Base-by-base conservation (phyloP, 139 green algal genomes). In the Chlamydomonas asymmetrica region DNA sequence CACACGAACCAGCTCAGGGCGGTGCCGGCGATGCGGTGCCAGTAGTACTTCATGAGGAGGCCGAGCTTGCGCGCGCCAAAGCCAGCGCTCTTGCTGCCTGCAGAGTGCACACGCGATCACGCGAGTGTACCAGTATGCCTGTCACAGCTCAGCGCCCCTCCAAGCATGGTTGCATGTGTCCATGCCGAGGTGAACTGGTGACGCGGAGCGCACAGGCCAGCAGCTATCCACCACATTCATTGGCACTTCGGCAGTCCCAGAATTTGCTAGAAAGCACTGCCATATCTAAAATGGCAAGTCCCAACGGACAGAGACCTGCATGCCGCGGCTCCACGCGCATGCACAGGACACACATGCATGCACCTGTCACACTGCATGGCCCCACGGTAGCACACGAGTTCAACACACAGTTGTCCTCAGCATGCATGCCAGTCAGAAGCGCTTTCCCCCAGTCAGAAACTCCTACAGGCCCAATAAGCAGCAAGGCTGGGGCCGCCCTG, bases 1-100 rank as follows among this genome's bases (percentile, higher is more conserved):
- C 63, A 77, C 13, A 79, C 75, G 35, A 88, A 52, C 85, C 85
- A 91, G 59, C 38, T 72, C 22, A 78, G 54, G 43, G 70, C 35
- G 29, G 70, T 76, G 31, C 70, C 70, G 57, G 68, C 48, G 56
- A 68, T 76, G 57, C 70, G 70, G 59, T 76, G 70, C 70, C 70
- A 76, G 70, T 68, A 76, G 70, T 76, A 76, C 37, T 76, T 66
- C 70, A 76, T 68, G 22, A 76, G 34, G 57, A 76, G 56, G 20
- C 70, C 40, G 35, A 76, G 68, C 56, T 76, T 76, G 70, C 70
- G 70, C 70, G 40, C 60, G 29, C 68, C 57, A 2, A 68, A 56
- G 31, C 57, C 57, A 31, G 45, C 61, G 31, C 22, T 23, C 32
- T 61, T 48, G 31, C 35, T 10, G 40, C 56, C 56, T 8, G n/a